Conservation (phyloP, 208 protist species). For the Lotmaria passim region DNA sequence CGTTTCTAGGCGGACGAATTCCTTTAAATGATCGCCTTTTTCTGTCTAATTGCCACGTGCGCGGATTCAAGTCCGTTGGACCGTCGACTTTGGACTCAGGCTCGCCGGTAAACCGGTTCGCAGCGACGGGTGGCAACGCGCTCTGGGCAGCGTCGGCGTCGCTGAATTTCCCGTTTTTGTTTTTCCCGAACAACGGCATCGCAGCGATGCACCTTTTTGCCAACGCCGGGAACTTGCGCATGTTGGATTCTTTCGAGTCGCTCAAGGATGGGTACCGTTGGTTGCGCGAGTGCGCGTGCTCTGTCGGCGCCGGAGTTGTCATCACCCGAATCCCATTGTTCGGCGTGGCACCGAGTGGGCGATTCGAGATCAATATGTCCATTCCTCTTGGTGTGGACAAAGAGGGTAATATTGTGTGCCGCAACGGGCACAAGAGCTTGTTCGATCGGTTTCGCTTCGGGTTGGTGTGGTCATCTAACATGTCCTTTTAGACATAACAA, state of each 20-base stretch:
- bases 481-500: constrained; percentile 57
- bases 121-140: constrained; percentile 83
- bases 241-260: constrained; percentile 51
- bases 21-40: constrained; percentile 89
- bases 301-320: constrained; percentile 76
- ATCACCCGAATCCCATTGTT: constrained; percentile 86
- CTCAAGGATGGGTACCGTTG: constrained; percentile 55
- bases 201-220: constrained; percentile 86
- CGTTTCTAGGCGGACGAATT: constrained; percentile 57
- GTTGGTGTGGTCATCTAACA: constrained; percentile 82
- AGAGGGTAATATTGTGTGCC: constrained; percentile 53
- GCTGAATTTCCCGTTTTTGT: constrained; percentile 84
- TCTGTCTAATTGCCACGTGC: constrained; percentile 75
- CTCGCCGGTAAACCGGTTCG: constrained; percentile 38
- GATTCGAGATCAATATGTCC: constrained; percentile 83
- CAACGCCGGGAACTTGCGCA: constrained; percentile 76
- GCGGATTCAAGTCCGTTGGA: constrained; percentile 80
- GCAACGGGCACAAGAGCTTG: constrained; percentile 52
- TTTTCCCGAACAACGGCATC: constrained; percentile 83
- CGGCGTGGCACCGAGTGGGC: constrained; percentile 71
- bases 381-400: constrained; percentile 72
- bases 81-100: constrained; percentile 72
- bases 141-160: constrained; percentile 83
- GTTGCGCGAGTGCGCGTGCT: constrained; percentile 72
- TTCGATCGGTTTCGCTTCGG: constrained; percentile 84